Conservation (phyloP, 768 basidiomycete species). For the Leccinum uliginosum region DNA sequence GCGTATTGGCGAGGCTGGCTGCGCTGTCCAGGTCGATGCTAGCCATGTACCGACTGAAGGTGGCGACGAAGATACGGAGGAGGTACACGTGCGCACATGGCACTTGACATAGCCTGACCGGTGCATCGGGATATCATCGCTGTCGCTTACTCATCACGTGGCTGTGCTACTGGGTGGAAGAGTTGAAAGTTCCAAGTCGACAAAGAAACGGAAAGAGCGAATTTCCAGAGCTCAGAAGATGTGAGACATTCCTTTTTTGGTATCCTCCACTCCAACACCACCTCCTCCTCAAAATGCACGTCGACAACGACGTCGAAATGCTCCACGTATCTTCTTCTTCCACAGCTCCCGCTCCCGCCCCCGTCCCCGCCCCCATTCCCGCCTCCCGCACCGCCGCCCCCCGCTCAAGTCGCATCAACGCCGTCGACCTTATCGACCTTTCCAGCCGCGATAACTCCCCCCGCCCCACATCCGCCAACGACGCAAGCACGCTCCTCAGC, state of each 20-base stretch:
- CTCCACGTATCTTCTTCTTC: constrained; percentile 7
- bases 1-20: constrained; percentile 2
- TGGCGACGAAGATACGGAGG: not conserved
- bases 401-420: constrained; percentile 12
- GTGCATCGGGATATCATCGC: too few relatives aligned
- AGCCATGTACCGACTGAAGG: not conserved
- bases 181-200: constrained; percentile 24
- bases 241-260: constrained; percentile 37
- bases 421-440: constrained; percentile 26
- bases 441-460: constrained; percentile 30
- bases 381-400: constrained; percentile 6
- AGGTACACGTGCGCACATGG: not conserved
- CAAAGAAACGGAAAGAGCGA: constrained; percentile 10
- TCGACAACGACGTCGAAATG: constrained; percentile 31
- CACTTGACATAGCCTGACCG: not conserved
- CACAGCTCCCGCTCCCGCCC: not conserved
- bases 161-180: constrained; percentile 8
- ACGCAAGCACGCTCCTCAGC: constrained; percentile 10
- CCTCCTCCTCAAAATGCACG: constrained; percentile 8
- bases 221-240: constrained; percentile 1
- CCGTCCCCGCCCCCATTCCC: constrained; percentile 2
- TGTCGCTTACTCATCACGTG: constrained; percentile 25
- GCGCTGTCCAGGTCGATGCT: not conserved
- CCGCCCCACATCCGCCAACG: constrained; percentile 8
- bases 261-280: constrained; percentile 30